Evolutionary conservation across 1,284 basidiomycete genomes (phyloP).

Genomic region (Ceratobasidium sp.): DNA sequence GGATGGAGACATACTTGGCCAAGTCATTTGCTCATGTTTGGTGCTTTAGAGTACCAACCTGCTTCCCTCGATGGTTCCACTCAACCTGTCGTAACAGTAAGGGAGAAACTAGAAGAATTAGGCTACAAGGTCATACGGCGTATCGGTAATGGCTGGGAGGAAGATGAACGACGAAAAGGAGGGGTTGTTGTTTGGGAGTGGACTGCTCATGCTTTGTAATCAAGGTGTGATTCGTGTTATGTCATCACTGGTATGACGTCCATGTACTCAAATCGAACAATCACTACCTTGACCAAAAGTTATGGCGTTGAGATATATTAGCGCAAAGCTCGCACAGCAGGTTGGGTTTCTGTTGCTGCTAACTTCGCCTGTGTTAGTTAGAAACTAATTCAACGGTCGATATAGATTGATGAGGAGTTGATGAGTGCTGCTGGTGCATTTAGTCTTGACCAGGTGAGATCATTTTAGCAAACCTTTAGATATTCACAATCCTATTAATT

Average conservation of each 20-base stretch:
- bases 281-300: neutral
- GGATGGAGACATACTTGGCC: conserved; percentile 82
- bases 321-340: conserved; percentile 83
- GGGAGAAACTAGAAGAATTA: conserved; percentile 60
- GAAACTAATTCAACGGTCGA: conserved; percentile 14
- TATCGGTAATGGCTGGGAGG: conserved; percentile 81
- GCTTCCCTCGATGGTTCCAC: conserved; percentile 50
- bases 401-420: conserved; percentile 89
- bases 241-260: conserved; percentile 20
- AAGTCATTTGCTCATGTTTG: conserved; percentile 81
- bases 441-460: conserved; percentile 84
- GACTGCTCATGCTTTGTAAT: conserved; percentile 17
- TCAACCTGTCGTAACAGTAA: conserved; percentile 53
- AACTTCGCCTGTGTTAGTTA: neutral
- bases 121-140: conserved; percentile 77
- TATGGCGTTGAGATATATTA: conserved; percentile 80
- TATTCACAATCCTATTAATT: neutral
- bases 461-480: neutral
- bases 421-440: conserved; percentile 88
- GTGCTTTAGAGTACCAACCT: conserved; percentile 65
- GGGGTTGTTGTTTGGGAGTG: conserved; percentile 75
- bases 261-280: neutral
- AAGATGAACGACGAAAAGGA: conserved; percentile 79
- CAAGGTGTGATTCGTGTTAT: conserved; percentile 7
- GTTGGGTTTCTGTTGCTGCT: conserved; percentile 54